Evolutionary conservation across 352 stramenopile genomes (phyloP).

Genomic region (Phytophthora cactorum): DNA sequence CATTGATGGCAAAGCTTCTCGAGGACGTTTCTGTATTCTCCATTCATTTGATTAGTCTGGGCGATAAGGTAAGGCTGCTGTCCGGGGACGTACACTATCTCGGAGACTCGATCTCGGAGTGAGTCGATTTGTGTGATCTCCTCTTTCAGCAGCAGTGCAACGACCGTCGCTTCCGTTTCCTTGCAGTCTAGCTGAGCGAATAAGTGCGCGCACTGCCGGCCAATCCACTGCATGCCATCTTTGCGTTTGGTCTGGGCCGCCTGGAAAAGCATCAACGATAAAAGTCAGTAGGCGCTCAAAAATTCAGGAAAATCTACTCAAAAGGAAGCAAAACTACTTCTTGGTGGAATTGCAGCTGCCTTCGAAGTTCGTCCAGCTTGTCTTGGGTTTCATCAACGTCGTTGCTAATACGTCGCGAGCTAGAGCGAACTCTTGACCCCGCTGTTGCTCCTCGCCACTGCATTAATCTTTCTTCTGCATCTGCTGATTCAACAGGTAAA

Average conservation of each 20-base stretch:
- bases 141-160: constrained; percentile 43
- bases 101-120: constrained; percentile 15
- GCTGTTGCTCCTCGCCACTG: neutral
- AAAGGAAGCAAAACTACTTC: constrained; percentile 22
- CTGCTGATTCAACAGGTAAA: constrained; percentile 13
- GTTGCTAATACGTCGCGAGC: constrained; percentile 7
- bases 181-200: constrained; percentile 69
- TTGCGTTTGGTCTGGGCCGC: constrained; percentile 46
- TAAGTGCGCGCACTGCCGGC: constrained; percentile 61
- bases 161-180: constrained; percentile 51
- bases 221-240: constrained; percentile 61
- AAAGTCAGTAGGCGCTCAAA: neutral
- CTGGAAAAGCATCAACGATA: constrained; percentile 22
- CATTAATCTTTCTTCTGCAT: constrained; percentile 5
- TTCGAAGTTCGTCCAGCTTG: constrained; percentile 37
- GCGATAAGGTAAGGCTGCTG: neutral
- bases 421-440: constrained; percentile 2
- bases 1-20: neutral
- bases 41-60: neutral
- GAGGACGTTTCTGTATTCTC: constrained; percentile 10
- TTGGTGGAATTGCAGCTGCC: constrained; percentile 23
- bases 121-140: constrained; percentile 28
- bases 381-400: constrained; percentile 32
- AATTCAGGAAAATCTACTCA: no score
- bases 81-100: constrained; percentile 22